A percentile compares a stretch with the other conserved stretches of the same genome.
Conservation (phyloP, 371 early-diverging fungal species). For the Mucor saturninus region DNA sequence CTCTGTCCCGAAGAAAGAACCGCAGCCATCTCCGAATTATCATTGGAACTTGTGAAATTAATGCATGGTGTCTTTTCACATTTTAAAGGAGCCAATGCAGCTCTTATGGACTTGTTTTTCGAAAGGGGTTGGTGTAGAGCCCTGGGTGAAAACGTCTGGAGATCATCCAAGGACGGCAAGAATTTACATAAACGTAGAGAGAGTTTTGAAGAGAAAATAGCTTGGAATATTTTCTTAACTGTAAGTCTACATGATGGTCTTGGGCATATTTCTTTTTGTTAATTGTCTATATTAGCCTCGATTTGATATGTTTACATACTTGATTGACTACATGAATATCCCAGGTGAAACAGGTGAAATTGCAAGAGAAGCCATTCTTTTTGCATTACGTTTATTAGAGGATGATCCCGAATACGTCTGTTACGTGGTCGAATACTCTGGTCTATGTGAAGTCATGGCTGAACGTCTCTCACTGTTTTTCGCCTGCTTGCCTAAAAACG, state of each 20-base stretch:
- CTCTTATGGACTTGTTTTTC: constrained; percentile 57
- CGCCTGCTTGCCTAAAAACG: constrained; percentile 50
- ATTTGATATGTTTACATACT: constrained; percentile 55
- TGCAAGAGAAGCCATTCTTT: constrained; percentile 53
- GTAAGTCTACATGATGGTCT: constrained; percentile 19
- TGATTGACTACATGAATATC: constrained; percentile 58
- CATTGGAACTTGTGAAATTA: constrained; percentile 54
- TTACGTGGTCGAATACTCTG: constrained; percentile 57
- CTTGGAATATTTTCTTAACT: constrained; percentile 53
- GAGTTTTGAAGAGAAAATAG: constrained; percentile 53
- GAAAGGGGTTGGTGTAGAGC: constrained; percentile 61
- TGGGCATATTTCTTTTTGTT: not conserved
- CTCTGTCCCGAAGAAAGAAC: constrained; percentile 49
- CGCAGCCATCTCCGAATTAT: constrained; percentile 51
- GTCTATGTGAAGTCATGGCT: constrained; percentile 56
- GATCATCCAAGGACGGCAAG: constrained; percentile 51
- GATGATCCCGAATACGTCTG: constrained; percentile 60
- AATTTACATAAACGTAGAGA: constrained; percentile 46
- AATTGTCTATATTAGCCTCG: constrained; percentile 37
- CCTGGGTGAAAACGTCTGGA: constrained; percentile 55
- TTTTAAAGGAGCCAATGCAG: constrained; percentile 57
- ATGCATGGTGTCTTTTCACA: constrained; percentile 59
- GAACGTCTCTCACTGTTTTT: constrained; percentile 50
- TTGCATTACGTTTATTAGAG: constrained; percentile 50
- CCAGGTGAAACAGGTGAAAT: constrained; percentile 61